A percentile compares a stretch with the other conserved stretches of the same genome.
Evolutionary conservation across 352 stramenopile genomes (phyloP).

Genomic region (Globisporangium okanoganense): DNA sequence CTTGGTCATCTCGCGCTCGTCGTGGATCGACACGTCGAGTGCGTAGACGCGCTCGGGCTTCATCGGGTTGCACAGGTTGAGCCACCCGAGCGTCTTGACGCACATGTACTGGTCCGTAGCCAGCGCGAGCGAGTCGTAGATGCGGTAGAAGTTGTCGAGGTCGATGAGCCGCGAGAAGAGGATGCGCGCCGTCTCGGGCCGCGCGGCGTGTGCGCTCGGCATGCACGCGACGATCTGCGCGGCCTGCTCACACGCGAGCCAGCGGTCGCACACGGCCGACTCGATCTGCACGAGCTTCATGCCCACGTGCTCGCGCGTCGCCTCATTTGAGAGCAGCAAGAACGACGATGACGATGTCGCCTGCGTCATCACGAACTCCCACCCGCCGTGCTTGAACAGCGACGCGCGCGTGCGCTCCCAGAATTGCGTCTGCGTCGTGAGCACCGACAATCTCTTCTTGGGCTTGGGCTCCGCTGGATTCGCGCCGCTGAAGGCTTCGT

Average conservation of each 20-base stretch:
- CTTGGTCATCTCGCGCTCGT: slow-evolving; percentile 80
- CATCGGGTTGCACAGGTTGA: slow-evolving; percentile 82
- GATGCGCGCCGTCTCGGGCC: slow-evolving; percentile 63
- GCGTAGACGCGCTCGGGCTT: slow-evolving; percentile 59
- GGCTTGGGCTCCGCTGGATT: not conserved
- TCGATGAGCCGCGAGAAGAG: slow-evolving; percentile 78
- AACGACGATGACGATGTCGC: slow-evolving; percentile 35
- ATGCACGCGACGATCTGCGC: slow-evolving; percentile 74
- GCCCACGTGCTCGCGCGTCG: slow-evolving; percentile 62
- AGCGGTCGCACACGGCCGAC: slow-evolving; percentile 68
- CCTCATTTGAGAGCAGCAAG: slow-evolving; percentile 40
- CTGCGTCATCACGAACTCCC: slow-evolving; percentile 25
- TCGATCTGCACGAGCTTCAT: slow-evolving; percentile 84
- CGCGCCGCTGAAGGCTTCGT: not conserved
- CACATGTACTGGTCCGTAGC: slow-evolving; percentile 44
- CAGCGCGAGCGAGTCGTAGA: slow-evolving; percentile 47
- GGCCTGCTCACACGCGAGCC: slow-evolving; percentile 67
- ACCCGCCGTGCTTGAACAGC: slow-evolving; percentile 39
- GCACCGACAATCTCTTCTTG: not conserved
- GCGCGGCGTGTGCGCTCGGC: slow-evolving; percentile 50
- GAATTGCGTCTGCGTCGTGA: slow-evolving; percentile 38
- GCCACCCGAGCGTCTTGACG: slow-evolving; percentile 54
- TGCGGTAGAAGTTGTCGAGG: slow-evolving; percentile 53
- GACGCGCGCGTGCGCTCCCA: slow-evolving; percentile 46
- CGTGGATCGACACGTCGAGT: slow-evolving; percentile 62